Percentiles rank a stretch among this genome's conserved stretches.
Evolutionary conservation across 2,329 filamentous ascomycete genomes (phyloP).

Genomic region (Parastagonospora avenae): DNA sequence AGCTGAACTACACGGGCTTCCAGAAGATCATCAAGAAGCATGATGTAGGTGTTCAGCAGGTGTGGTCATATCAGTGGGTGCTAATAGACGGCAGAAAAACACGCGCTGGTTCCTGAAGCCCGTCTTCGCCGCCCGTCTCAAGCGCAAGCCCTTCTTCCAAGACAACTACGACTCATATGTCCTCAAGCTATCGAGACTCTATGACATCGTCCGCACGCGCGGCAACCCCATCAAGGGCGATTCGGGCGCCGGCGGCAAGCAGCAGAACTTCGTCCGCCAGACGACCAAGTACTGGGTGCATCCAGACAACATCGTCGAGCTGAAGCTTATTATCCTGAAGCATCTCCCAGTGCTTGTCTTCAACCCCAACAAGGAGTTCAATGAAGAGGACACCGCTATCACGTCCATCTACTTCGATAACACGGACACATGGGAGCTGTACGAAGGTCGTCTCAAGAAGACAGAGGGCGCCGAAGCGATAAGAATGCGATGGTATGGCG

Average conservation of each 20-base stretch:
- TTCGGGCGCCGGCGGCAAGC: constrained; percentile 84
- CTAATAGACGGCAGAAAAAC: constrained; percentile 70
- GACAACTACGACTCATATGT: constrained; percentile 98
- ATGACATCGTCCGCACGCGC: constrained; percentile 90
- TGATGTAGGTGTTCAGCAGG: constrained; percentile 66
- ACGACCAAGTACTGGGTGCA: constrained; percentile 99
- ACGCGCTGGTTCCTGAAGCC: constrained; percentile 92
- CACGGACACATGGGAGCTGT: constrained; percentile 89
- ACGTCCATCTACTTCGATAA: constrained; percentile 99
- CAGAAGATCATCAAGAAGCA: constrained; percentile 99
- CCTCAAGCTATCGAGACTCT: constrained; percentile 91
- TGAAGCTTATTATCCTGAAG: constrained; percentile 97
- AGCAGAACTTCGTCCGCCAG: constrained; percentile 94
- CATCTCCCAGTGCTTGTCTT: constrained; percentile 97
- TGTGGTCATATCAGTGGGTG: neutral
- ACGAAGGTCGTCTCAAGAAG: constrained; percentile 94
- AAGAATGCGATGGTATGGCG: constrained; percentile 94
- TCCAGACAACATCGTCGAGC: constrained; percentile 94
- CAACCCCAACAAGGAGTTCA: constrained; percentile 96
- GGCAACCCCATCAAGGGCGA: constrained; percentile 93
- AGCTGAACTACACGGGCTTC: constrained; percentile 98
- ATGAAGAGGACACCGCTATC: constrained; percentile 87
- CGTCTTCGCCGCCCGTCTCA: constrained; percentile 92
- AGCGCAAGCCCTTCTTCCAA: constrained; percentile 97
- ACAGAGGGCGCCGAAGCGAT: constrained; percentile 97